These are phyloP conservation scores for Angophora floribunda DNA, from an alignment of 345 rosid genomes.

Conservation along the genomic window DNA sequence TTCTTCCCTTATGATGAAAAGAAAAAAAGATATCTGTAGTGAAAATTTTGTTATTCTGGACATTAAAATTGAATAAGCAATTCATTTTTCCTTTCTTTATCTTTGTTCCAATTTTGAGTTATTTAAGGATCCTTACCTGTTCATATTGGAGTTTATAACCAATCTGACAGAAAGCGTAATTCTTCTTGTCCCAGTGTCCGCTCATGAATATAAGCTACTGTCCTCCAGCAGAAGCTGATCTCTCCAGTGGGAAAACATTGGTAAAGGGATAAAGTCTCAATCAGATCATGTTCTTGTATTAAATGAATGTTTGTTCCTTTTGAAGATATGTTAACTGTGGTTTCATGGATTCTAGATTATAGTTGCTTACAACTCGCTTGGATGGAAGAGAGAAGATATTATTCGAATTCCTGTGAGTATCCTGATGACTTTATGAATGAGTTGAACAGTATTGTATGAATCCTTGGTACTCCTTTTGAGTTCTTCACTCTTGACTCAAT, in stretches of 20 bases:
- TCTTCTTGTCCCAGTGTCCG: slow-evolving; percentile 53
- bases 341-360: slow-evolving; percentile 36
- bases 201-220: slow-evolving; percentile 94
- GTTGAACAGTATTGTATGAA: not conserved
- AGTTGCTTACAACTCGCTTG: slow-evolving; percentile 86
- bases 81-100: not conserved
- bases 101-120: not conserved
- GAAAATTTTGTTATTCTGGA: not conserved
- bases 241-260: slow-evolving; percentile 58
- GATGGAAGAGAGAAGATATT: slow-evolving; percentile 88
- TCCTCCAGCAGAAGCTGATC: slow-evolving; percentile 64
- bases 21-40: not conserved
- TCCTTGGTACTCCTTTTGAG: not conserved
- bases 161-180: not conserved
- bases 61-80: not conserved
- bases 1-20: not conserved
- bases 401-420: slow-evolving; percentile 81
- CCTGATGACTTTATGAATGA: not conserved
- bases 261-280: slow-evolving; percentile 26
- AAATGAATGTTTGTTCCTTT: not conserved
- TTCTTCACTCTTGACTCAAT: not conserved
- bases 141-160: not conserved
- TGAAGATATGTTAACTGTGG: not conserved
- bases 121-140: not conserved
- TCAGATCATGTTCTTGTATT: not conserved